Evolutionary conservation across 805 yeast species (phyloP).

Genomic region (Kodamaea laetipori): DNA sequence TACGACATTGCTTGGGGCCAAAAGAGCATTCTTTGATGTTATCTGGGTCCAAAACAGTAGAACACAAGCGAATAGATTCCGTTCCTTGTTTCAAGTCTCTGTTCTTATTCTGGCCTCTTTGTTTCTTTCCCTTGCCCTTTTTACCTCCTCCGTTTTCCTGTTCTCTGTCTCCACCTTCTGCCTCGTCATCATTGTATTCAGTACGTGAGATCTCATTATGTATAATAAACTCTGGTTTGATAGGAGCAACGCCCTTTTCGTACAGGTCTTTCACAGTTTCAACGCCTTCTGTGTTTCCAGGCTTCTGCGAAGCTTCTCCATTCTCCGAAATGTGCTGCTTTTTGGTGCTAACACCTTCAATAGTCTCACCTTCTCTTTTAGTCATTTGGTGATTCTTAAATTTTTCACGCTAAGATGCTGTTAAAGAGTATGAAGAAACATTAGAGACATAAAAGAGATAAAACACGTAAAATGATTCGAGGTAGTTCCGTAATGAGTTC

Average conservation of each 20-base stretch:
- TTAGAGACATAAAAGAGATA: no score
- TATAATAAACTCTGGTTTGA: constrained; percentile 70
- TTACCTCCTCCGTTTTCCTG: constrained; percentile 28
- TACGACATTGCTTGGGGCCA: constrained; percentile 73
- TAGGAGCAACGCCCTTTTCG: constrained; percentile 69
- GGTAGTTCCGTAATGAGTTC: no score
- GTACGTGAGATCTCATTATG: constrained; percentile 37
- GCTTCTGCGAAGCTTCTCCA: neutral
- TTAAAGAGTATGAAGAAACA: no score
- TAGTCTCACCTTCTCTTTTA: constrained; percentile 21
- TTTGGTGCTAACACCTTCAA: constrained; percentile 21
- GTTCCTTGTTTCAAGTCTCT: constrained; percentile 72
- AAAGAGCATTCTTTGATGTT: constrained; percentile 52
- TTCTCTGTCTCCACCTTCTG: constrained; percentile 45
- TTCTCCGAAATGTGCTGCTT: constrained; percentile 16
- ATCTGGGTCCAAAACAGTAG: constrained; percentile 59
- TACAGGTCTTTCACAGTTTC: neutral
- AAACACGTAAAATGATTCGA: no score
- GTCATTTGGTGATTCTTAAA: constrained; percentile 7
- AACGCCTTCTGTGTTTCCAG: constrained; percentile 7
- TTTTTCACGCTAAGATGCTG: neutral
- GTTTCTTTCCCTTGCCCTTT: constrained; percentile 46
- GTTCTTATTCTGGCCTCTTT: constrained; percentile 81
- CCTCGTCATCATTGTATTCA: constrained; percentile 46
- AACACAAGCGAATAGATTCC: constrained; percentile 68